Evolutionary conservation across 2,329 filamentous ascomycete genomes (phyloP).

Genomic region (Paraconiothyrium sp.): DNA sequence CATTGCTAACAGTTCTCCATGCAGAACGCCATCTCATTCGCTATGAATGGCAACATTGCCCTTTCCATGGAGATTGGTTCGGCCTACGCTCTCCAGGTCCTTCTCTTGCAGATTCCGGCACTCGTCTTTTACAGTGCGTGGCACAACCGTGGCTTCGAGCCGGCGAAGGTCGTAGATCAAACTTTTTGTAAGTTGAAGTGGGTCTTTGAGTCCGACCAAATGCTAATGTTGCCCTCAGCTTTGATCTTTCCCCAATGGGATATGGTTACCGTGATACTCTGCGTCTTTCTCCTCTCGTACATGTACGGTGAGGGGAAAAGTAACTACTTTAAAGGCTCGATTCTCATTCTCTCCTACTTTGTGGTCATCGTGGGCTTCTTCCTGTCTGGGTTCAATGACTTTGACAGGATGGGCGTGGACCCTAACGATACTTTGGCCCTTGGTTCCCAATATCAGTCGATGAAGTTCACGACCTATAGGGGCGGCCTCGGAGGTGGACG

Average conservation of each 20-base stretch:
- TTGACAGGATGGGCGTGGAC: constrained; percentile 53
- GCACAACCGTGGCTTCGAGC: constrained; percentile 68
- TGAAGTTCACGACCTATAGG: constrained; percentile 46
- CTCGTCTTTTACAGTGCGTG: constrained; percentile 90
- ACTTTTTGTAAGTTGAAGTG: constrained; percentile 68
- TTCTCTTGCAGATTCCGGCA: constrained; percentile 90
- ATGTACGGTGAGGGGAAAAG: constrained; percentile 99
- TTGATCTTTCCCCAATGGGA: constrained; percentile 99
- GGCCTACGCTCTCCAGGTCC: constrained; percentile 95
- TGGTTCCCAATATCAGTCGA: constrained; percentile 39
- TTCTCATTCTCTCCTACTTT: constrained; percentile 89
- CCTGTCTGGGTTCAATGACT: constrained; percentile 73
- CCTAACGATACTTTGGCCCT: constrained; percentile 48
- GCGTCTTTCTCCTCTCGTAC: constrained; percentile 95
- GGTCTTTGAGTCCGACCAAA: not conserved
- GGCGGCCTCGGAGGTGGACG: constrained; percentile 32
- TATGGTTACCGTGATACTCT: constrained; percentile 95
- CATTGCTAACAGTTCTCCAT: constrained; percentile 9
- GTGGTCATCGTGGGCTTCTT: constrained; percentile 94
- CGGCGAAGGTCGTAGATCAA: constrained; percentile 64
- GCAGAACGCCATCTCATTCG: constrained; percentile 96
- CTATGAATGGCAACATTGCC: constrained; percentile 99
- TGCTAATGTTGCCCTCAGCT: constrained; percentile 53
- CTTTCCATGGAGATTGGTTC: constrained; percentile 99
- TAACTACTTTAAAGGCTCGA: constrained; percentile 99